These are phyloP conservation scores for Hawksworthiomyces lignivorus DNA, from an alignment of 2,329 filamentous ascomycete species.

Conservation along the genomic window DNA sequence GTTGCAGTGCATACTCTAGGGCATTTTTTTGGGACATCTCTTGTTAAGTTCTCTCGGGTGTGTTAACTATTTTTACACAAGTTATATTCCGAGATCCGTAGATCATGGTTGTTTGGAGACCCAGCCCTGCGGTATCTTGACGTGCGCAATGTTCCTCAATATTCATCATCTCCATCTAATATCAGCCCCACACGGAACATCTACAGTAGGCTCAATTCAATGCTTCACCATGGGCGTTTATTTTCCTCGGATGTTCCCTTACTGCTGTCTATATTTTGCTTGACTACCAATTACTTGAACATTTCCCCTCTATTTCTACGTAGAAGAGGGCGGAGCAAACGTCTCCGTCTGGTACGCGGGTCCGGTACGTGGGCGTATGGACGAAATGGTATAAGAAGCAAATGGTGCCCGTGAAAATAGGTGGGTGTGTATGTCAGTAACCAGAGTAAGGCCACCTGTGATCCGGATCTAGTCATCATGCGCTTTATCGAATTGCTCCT, in stretches of 20 bases:
- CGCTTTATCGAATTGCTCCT: conserved; percentile 25
- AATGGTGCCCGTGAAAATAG: too few species aligned
- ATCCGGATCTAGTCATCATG: conserved; percentile 23
- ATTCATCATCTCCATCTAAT: neutral
- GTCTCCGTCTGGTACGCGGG: conserved; percentile 5
- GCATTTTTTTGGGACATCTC: too few species aligned
- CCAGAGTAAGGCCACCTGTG: too few species aligned
- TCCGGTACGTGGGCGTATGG: too few species aligned
- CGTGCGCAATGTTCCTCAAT: neutral
- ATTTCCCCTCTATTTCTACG: neutral
- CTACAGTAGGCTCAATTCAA: conserved; percentile 2
- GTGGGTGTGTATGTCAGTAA: too few species aligned
- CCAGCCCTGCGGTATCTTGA: neutral
- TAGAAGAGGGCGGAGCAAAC: conserved; percentile 5
- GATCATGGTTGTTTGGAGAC: conserved; percentile 1
- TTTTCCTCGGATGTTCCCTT: too few species aligned
- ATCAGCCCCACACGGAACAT: neutral
- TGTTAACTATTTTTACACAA: too few species aligned
- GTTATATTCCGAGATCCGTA: too few species aligned
- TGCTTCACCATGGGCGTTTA: neutral
- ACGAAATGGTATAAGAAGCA: too few species aligned
- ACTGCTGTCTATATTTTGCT: too few species aligned
- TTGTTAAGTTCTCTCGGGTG: too few species aligned
- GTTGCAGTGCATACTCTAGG: too few species aligned
- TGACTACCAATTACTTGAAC: neutral